Conservation (phyloP, 2,329 filamentous ascomycete genomes). For the Aspergillus quadricinctus region DNA sequence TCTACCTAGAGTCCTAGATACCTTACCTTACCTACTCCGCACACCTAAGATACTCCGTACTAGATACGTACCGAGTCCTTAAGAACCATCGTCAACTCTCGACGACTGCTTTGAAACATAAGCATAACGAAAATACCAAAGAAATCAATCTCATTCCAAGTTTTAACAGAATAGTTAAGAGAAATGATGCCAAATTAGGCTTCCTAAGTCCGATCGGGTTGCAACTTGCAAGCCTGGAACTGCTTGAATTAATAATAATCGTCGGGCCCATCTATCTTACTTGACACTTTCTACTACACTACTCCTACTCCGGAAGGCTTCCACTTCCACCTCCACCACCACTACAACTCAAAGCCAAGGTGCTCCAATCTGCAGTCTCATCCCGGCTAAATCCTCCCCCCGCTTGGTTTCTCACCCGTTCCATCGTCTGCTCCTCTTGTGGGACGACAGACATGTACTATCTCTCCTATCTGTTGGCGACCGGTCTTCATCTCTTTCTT, state of each 20-base stretch:
- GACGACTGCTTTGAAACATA: neutral
- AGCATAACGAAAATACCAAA: neutral
- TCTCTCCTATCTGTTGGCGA: conserved; percentile 7
- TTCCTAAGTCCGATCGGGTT: neutral
- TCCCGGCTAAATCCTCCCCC: conserved; percentile 1
- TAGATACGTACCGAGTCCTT: neutral
- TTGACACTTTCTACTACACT: neutral
- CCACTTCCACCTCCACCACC: neutral
- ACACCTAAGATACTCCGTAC: neutral
- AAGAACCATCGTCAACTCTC: neutral
- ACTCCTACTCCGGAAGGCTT: neutral
- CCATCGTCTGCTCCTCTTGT: conserved; percentile 8
- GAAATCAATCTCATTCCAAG: neutral
- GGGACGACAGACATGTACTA: conserved; percentile 19
- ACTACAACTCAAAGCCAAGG: neutral
- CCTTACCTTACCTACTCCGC: too few species aligned
- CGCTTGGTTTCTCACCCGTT: conserved; percentile 1
- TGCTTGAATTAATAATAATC: neutral
- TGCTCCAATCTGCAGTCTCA: neutral
- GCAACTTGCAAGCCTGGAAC: neutral
- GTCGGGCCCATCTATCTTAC: neutral
- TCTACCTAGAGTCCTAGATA: too few species aligned
- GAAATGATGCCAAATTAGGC: neutral
- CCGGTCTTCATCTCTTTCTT: neutral
- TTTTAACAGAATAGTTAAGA: neutral